A percentile compares a stretch with the other conserved stretches of the same genome.
Evolutionary conservation across 2,329 filamentous ascomycete species (phyloP).

Genomic region (Fusarium nelsonii): DNA sequence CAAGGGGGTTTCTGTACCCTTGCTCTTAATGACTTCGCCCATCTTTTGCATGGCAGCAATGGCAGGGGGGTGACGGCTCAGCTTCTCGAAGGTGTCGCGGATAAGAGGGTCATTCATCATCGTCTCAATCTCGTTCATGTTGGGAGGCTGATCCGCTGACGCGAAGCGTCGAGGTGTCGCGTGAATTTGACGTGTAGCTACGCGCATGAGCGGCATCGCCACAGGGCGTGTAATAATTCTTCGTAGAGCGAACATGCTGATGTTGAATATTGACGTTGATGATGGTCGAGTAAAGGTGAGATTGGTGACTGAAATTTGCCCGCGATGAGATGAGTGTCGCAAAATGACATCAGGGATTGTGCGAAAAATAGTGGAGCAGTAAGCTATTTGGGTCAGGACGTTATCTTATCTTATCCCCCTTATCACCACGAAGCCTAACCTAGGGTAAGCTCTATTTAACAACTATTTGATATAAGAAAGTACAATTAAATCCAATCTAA

Average conservation of each 20-base stretch:
- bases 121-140: constrained; percentile 29
- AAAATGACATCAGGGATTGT: constrained; percentile 24
- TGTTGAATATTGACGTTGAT: neutral
- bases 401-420: constrained; percentile 27
- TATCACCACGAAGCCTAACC: neutral
- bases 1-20: constrained; percentile 12
- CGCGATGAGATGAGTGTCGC: neutral
- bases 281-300: neutral
- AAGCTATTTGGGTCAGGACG: accelerated
- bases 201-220: constrained; percentile 15
- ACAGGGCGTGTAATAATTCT: constrained; percentile 12
- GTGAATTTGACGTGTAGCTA: constrained; percentile 28
- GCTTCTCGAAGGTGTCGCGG: constrained; percentile 40
- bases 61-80: constrained; percentile 39
- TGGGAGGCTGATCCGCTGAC: constrained; percentile 31
- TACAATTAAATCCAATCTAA: neutral
- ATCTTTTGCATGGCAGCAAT: constrained; percentile 39
- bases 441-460: no score
- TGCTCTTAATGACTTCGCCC: constrained; percentile 35
- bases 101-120: constrained; percentile 43
- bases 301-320: constrained; percentile 21
- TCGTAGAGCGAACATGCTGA: constrained; percentile 36
- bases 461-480: neutral
- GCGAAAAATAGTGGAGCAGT: neutral
- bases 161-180: constrained; percentile 26